Conservation (phyloP, 2,329 filamentous ascomycete genomes). For the Zarea fungicola region DNA sequence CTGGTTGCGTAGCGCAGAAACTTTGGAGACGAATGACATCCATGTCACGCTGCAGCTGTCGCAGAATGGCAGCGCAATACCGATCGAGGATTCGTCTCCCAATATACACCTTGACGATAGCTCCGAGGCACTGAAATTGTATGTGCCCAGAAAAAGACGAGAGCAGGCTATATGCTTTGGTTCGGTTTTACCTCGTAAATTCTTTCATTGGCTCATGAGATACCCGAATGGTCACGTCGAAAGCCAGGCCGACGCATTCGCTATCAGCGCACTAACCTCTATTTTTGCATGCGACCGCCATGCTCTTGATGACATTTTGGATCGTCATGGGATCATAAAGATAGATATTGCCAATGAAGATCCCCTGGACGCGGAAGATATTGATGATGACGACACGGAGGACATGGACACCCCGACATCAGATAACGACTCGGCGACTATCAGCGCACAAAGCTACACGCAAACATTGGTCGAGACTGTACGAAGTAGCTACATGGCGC, state of each 20-base stretch:
- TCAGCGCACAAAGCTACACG: neutral
- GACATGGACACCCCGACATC: neutral
- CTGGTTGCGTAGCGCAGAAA: constrained; percentile 4
- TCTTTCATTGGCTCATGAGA: constrained; percentile 33
- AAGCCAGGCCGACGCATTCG: neutral
- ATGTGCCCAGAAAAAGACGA: constrained; percentile 25
- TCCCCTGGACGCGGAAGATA: neutral
- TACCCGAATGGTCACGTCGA: constrained; percentile 14
- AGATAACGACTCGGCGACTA: too few relatives aligned
- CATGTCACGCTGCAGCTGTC: constrained; percentile 22
- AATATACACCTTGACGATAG: constrained; percentile 27
- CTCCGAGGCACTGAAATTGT: constrained; percentile 20
- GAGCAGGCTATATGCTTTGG: constrained; percentile 26
- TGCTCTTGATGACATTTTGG: neutral
- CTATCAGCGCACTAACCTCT: neutral
- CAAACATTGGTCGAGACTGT: neutral
- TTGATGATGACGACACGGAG: neutral
- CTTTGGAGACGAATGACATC: constrained; percentile 28
- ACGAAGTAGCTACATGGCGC: neutral
- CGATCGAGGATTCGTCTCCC: constrained; percentile 17
- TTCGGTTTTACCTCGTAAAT: constrained; percentile 20
- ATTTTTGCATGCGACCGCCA: neutral
- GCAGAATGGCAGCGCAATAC: constrained; percentile 20
- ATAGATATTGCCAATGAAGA: neutral
- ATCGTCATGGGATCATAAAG: neutral